phyloP scores from a whole-genome alignment of 345 rosid genomes.

The Brassica rapa region DNA sequence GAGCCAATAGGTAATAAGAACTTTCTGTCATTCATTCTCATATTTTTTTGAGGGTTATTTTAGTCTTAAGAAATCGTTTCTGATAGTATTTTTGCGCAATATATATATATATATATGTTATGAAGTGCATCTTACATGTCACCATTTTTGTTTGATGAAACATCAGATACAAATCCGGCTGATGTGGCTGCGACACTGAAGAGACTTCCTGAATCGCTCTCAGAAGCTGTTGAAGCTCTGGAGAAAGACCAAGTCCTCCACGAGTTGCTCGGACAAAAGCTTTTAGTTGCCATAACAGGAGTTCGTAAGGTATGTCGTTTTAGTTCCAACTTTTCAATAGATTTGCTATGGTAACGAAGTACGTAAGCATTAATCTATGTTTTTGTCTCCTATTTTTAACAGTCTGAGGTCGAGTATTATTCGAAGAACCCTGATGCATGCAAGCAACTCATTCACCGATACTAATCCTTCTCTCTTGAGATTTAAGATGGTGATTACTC shows the following conservation, averaged over 20 bases:
- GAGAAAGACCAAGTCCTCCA: slow-evolving; percentile 55
- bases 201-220: slow-evolving; percentile 75
- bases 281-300: slow-evolving; percentile 69
- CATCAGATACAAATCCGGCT: slow-evolving; percentile 68
- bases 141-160: slow-evolving; percentile 8
- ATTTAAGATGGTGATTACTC: not conserved
- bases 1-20: slow-evolving; percentile 65
- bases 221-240: slow-evolving; percentile 73
- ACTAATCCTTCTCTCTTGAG: slow-evolving; percentile 35
- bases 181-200: slow-evolving; percentile 50
- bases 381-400: slow-evolving; percentile 18
- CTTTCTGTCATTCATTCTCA: not conserved
- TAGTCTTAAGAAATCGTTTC: not conserved
- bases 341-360: not conserved
- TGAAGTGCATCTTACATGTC: not conserved
- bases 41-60: no score
- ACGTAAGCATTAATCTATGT: slow-evolving; percentile 6
- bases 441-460: slow-evolving; percentile 85
- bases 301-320: slow-evolving; percentile 68
- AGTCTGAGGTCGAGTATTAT: slow-evolving; percentile 72
- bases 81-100: not conserved
- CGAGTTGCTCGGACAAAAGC: slow-evolving; percentile 70
- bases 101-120: not conserved
- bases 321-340: not conserved
- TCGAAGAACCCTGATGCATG: slow-evolving; percentile 58